These are phyloP conservation scores for Lepidium aucheri DNA, from an alignment of 345 rosid species.

Conservation along the genomic window DNA sequence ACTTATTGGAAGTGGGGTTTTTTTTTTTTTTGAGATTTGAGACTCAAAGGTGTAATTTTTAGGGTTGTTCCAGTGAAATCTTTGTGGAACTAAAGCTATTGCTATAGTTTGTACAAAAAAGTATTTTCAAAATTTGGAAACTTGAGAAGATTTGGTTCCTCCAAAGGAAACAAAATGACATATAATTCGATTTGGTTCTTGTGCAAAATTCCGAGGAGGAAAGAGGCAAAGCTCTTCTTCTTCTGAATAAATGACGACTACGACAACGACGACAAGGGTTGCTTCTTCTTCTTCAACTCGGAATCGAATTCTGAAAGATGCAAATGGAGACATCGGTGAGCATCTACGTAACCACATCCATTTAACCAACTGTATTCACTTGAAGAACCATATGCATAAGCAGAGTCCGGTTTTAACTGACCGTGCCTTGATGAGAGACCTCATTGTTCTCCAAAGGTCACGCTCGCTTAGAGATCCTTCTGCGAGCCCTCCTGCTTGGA, in stretches of 20 bases:
- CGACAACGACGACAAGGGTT: constrained; percentile 42
- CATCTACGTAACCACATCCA: constrained; percentile 96
- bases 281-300: constrained; percentile 34
- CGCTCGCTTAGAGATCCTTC: constrained; percentile 90
- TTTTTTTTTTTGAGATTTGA: neutral
- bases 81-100: neutral
- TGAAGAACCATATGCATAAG: constrained; percentile 97
- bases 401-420: constrained; percentile 78
- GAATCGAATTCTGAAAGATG: constrained; percentile 77
- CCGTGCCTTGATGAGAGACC: constrained; percentile 83
- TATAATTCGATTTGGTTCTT: constrained; percentile 30
- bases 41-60: neutral
- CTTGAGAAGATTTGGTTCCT: neutral
- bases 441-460: constrained; percentile 80
- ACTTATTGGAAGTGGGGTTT: neutral
- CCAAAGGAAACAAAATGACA: constrained; percentile 20
- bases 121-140: constrained; percentile 3
- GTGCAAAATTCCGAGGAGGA: constrained; percentile 21
- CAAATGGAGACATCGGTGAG: constrained; percentile 84
- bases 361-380: constrained; percentile 88
- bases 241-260: constrained; percentile 49
- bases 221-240: constrained; percentile 22
- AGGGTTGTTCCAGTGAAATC: neutral
- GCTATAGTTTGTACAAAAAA: neutral
- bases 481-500: constrained; percentile 87